A percentile compares a stretch with the other conserved stretches of the same genome.
These are phyloP conservation scores for Aegilops umbellulata DNA, from an alignment of 176 grass and related monocot genomes.

Conservation along the genomic window DNA sequence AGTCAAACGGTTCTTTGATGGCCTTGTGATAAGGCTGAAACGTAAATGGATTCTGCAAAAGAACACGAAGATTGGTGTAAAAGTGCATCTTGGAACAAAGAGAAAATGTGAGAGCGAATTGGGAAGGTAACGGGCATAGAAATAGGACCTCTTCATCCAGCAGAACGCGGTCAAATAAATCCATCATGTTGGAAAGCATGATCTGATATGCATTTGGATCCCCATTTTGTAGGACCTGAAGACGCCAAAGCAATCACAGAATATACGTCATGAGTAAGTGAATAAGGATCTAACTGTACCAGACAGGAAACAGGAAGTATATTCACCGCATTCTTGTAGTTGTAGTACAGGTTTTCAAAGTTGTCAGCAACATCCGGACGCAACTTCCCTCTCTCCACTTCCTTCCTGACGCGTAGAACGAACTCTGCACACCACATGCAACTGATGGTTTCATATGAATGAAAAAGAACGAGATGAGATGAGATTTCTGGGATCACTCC, in stretches of 20 bases:
- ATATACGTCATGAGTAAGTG: neutral
- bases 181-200: constrained; percentile 68
- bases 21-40: constrained; percentile 93
- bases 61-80: constrained; percentile 18
- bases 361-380: constrained; percentile 58
- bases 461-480: neutral
- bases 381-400: constrained; percentile 62
- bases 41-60: constrained; percentile 82
- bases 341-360: constrained; percentile 78
- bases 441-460: neutral
- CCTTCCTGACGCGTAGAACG: constrained; percentile 61
- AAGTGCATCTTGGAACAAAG: constrained; percentile 19
- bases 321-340: constrained; percentile 74
- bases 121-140: constrained; percentile 8
- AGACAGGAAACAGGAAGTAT: neutral
- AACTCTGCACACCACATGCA: constrained; percentile 45
- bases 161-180: constrained; percentile 78
- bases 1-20: constrained; percentile 90
- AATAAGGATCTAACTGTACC: neutral
- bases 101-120: constrained; percentile 12
- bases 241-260: neutral
- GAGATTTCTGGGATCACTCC: neutral
- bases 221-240: constrained; percentile 73
- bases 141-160: constrained; percentile 71
- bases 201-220: constrained; percentile 73